Percentiles rank a stretch among this genome's conserved stretches.
Evolutionary conservation across 805 yeast genomes (phyloP).

Genomic region (Wickerhamiella bombiphila): DNA sequence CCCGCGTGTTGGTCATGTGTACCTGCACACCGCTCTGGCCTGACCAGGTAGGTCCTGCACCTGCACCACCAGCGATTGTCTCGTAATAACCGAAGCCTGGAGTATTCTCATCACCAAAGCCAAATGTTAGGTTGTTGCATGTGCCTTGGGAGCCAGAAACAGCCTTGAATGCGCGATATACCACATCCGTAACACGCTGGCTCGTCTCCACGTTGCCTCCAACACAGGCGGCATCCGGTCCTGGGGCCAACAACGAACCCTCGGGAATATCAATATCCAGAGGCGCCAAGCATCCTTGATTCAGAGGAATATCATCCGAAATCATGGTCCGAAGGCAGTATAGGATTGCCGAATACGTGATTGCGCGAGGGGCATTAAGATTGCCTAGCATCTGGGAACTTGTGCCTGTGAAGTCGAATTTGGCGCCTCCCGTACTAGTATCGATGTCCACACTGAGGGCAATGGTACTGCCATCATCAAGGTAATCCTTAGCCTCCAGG

Average conservation of each 20-base stretch:
- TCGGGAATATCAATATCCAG: constrained; percentile 51
- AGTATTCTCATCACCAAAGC: constrained; percentile 28
- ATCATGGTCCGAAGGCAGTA: constrained; percentile 78
- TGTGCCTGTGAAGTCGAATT: constrained; percentile 75
- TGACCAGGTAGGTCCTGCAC: constrained; percentile 77
- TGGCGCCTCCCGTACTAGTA: constrained; percentile 40
- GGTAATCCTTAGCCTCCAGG: constrained; percentile 19
- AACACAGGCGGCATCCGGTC: constrained; percentile 79
- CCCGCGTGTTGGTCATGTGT: constrained; percentile 86
- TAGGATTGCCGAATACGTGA: constrained; percentile 75
- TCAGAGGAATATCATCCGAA: constrained; percentile 76
- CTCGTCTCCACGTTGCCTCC: constrained; percentile 93
- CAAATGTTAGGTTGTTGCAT: constrained; percentile 86
- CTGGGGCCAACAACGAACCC: constrained; percentile 55
- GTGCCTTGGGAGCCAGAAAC: constrained; percentile 96
- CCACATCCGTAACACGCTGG: constrained; percentile 81
- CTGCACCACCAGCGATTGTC: constrained; percentile 92
- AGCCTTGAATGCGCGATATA: constrained; percentile 71
- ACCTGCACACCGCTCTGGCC: constrained; percentile 87
- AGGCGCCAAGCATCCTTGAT: constrained; percentile 83
- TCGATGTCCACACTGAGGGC: constrained; percentile 28
- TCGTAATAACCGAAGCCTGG: constrained; percentile 83
- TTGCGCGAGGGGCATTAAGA: constrained; percentile 83
- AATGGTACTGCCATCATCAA: constrained; percentile 26
- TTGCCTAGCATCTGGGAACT: constrained; percentile 82